These are phyloP conservation scores for Nemania sp. DNA, from an alignment of 2,329 filamentous ascomycete species.

Conservation along the genomic window DNA sequence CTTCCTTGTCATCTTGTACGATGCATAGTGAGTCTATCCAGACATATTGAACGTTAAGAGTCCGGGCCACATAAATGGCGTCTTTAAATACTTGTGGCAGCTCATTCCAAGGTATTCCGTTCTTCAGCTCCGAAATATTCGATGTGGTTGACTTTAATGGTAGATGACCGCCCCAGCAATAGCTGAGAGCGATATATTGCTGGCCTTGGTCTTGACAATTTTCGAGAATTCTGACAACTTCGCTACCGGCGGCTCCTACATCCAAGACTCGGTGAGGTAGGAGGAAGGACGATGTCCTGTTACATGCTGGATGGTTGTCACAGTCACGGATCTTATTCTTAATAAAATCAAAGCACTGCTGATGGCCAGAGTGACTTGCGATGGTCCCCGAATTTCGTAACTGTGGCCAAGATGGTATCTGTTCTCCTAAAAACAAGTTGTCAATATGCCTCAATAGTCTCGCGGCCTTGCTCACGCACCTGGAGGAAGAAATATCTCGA, in stretches of 20 bases:
- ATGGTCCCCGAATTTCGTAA: conserved; percentile 6
- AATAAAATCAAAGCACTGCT: conserved; percentile 13
- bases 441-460: neutral
- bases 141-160: conserved; percentile 11
- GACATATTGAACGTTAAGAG: conserved; percentile 1
- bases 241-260: neutral
- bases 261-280: conserved; percentile 13
- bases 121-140: conserved; percentile 8
- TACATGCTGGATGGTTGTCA: conserved; percentile 7
- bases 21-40: conserved; percentile 14
- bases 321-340: conserved; percentile 19
- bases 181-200: conserved; percentile 12
- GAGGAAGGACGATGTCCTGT: neutral
- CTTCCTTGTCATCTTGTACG: neutral
- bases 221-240: conserved; percentile 8
- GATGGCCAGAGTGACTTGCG: conserved; percentile 1
- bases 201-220: neutral
- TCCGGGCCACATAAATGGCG: neutral
- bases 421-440: neutral
- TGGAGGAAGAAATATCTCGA: conserved; percentile 17
- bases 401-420: conserved; percentile 15
- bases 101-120: neutral
- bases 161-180: conserved; percentile 19
- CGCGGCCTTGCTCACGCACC: neutral
- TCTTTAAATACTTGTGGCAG: conserved; percentile 10